phyloP scores from a whole-genome alignment of 2,329 filamentous ascomycete genomes.

The Lecanicillium sp. region DNA sequence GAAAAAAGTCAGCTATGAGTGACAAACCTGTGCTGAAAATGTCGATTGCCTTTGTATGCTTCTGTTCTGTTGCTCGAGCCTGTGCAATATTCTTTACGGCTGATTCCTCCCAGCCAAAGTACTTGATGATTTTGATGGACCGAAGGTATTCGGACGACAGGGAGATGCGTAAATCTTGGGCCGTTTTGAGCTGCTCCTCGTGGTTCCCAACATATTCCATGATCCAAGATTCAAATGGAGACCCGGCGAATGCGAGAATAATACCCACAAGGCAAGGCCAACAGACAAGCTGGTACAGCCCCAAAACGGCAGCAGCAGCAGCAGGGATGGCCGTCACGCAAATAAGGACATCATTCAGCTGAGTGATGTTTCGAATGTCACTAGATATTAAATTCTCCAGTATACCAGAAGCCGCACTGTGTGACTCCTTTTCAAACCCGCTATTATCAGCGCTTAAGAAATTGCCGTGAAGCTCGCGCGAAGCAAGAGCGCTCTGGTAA shows the following conservation, averaged over 20 bases:
- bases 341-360: constrained; percentile 36
- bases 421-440: constrained; percentile 10
- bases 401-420: constrained; percentile 38
- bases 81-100: constrained; percentile 40
- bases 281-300: constrained; percentile 45
- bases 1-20: constrained; percentile 34
- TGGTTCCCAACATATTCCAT: constrained; percentile 38
- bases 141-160: constrained; percentile 49
- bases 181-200: constrained; percentile 41
- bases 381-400: constrained; percentile 50
- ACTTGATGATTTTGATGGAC: constrained; percentile 51
- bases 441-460: neutral
- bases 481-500: constrained; percentile 1
- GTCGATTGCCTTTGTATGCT: constrained; percentile 43
- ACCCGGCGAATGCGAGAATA: constrained; percentile 32
- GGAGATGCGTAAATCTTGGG: constrained; percentile 48
- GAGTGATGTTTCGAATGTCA: constrained; percentile 46
- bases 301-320: constrained; percentile 36
- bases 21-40: constrained; percentile 36
- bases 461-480: constrained; percentile 3
- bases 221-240: constrained; percentile 40
- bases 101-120: constrained; percentile 52
- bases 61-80: constrained; percentile 42
- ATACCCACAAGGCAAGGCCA: constrained; percentile 47
- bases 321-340: constrained; percentile 33